These are phyloP conservation scores for Colletotrichum plurivorum DNA, from an alignment of 2,329 filamentous ascomycete genomes.

Conservation along the genomic window DNA sequence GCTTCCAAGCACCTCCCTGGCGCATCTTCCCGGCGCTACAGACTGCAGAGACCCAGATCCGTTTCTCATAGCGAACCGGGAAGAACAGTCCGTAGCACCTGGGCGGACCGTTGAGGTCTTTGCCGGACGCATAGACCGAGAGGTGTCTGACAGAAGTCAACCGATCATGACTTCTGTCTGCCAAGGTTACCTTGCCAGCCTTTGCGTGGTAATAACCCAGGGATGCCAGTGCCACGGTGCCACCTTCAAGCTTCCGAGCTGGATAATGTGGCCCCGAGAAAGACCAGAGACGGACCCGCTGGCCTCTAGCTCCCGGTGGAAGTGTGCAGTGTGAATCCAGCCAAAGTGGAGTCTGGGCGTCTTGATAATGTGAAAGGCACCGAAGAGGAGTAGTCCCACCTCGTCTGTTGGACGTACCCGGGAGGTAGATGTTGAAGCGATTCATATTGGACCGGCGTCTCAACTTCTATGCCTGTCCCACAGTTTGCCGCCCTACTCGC, in stretches of 20 bases:
- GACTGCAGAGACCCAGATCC: neutral
- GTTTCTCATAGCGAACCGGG: too few relatives aligned
- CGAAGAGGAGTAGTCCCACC: constrained; percentile 2
- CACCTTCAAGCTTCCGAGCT: neutral
- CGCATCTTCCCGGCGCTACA: too few relatives aligned
- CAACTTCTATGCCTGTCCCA: neutral
- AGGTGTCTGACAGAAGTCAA: too few relatives aligned
- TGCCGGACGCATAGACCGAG: too few relatives aligned
- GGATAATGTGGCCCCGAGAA: neutral
- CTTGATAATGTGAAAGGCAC: neutral
- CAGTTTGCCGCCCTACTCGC: neutral
- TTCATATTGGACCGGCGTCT: neutral
- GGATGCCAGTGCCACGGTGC: neutral
- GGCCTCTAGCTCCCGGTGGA: constrained; percentile 6
- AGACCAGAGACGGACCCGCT: neutral
- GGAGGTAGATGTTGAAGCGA: neutral
- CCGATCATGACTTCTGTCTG: too few relatives aligned
- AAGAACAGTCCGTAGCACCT: too few relatives aligned
- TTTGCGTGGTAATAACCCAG: neutral
- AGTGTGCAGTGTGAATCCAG: neutral
- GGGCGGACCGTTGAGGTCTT: too few relatives aligned
- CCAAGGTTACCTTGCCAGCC: neutral
- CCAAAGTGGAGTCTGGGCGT: neutral
- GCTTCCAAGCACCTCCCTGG: too few relatives aligned
- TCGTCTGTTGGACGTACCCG: neutral